Evolutionary conservation across 805 yeast species (phyloP), one percentile per base, ranked within the genome.

Genomic region (Ogataea pilisensis): DNA sequence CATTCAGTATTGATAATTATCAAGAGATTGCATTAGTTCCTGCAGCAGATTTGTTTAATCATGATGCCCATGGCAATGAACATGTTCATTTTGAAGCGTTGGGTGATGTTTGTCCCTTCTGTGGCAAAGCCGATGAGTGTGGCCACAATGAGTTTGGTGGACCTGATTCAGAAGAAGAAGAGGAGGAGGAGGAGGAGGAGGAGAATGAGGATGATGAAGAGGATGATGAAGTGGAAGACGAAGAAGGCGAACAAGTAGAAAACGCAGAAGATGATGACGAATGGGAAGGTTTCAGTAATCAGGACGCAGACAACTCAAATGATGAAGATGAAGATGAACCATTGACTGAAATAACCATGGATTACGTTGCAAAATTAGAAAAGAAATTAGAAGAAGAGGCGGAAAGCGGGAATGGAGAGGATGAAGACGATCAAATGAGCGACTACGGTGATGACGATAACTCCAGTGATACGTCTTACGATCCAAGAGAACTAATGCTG

Each of bases 31-130:
- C 85, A 0, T 65, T 91, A 37, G 95, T 90, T 19, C 96, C 97
- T 0, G 86, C 89, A 13, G 97, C 96, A 0, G 96, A 90, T 62
- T 65, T 91, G 27, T 87, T 89, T 64, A 90, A 90, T 50, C 96
- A 89, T 55, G 58, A 65, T 31, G 59, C 70, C 5, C 71, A 64
- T 12, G 78, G 61, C 2, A 54, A 63, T 5, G 89, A 85, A 45
- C 70, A 76, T 50, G 88, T 81, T 8, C 82, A 80, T 60, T 86
- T 88, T 55, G 84, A 78, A 43, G 65, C 80, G 3, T 45, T 70
- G 3, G 60, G 53, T 14, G 63, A 57, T 24, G 65, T 75, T 14
- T 64, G 68, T 46, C 51, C 54, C 2, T 50, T 47, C 30, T 64
- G 69, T 48, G 67, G 67, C 18, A 51, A 52, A 24, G 28, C 40